phyloP scores from a whole-genome alignment of 441 rosid species.

The Capsella rubella region DNA sequence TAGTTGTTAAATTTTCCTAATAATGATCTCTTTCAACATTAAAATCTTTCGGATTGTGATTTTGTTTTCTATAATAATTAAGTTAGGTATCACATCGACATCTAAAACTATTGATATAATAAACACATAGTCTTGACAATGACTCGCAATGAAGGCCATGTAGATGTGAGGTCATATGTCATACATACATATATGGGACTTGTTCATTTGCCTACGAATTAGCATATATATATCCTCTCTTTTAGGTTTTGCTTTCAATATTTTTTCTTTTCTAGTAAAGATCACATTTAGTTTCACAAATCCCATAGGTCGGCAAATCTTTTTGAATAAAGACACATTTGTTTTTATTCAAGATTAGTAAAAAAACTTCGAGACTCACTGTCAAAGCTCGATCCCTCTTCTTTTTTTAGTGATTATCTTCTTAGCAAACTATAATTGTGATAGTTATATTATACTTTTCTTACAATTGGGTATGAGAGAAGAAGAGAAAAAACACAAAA shows the following conservation, averaged over 20 bases:
- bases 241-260: conserved; percentile 12
- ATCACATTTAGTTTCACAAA: conserved; percentile 6
- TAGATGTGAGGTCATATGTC: conserved; percentile 10
- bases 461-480: not conserved
- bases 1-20: too few species aligned
- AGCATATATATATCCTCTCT: conserved; percentile 3
- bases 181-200: not conserved
- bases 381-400: not conserved
- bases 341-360: not conserved
- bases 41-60: conserved; percentile 10
- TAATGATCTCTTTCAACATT: not conserved
- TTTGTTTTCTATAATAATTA: not conserved
- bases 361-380: not conserved
- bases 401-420: too few species aligned
- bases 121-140: conserved; percentile 11
- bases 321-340: not conserved
- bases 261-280: conserved; percentile 7
- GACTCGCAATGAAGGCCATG: conserved; percentile 22
- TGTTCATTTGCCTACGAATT: conserved; percentile 8
- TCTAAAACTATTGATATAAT: conserved; percentile 6
- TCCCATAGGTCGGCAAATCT: conserved; percentile 18
- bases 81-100: conserved; percentile 25
- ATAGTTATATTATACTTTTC: not conserved
- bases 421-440: too few species aligned
- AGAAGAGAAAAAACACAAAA: not conserved